phyloP scores from a whole-genome alignment of 192 early-diverging fungal species.

The Cetraspora pellucida region DNA sequence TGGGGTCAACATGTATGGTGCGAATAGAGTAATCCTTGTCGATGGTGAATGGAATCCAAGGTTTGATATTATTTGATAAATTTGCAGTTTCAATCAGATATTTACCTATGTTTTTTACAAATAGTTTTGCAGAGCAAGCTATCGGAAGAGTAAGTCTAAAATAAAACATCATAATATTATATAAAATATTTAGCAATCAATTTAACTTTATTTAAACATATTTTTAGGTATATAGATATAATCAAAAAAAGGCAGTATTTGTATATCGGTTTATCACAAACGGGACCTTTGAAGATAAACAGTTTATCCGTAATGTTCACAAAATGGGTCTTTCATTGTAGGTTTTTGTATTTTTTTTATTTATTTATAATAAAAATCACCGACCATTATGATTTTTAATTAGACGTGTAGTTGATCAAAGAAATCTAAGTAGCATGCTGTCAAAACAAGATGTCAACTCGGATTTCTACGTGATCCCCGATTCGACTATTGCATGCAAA shows the following conservation, averaged over 20 bases:
- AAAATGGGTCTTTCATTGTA: constrained; percentile 66
- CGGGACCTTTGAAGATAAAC: constrained; percentile 61
- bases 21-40: constrained; percentile 72
- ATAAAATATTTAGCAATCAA: background rate
- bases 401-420: constrained; percentile 13
- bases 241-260: constrained; percentile 68
- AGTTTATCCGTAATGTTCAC: constrained; percentile 71
- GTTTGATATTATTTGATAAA: constrained; percentile 3
- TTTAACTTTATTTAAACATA: background rate
- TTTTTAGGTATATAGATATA: constrained; percentile 61
- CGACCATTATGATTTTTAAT: background rate
- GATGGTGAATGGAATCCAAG: constrained; percentile 84
- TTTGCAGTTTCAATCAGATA: too few species aligned
- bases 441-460: background rate
- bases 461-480: background rate
- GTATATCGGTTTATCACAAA: constrained; percentile 66
- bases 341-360: constrained; percentile 39
- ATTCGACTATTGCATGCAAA: background rate
- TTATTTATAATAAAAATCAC: background rate
- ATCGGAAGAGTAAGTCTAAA: constrained; percentile 60
- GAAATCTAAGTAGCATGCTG: background rate
- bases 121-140: constrained; percentile 69
- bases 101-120: background rate
- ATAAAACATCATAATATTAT: background rate
- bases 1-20: constrained; percentile 60